Conservation (phyloP, 805 yeast genomes). For the Dipodascus albidus region DNA sequence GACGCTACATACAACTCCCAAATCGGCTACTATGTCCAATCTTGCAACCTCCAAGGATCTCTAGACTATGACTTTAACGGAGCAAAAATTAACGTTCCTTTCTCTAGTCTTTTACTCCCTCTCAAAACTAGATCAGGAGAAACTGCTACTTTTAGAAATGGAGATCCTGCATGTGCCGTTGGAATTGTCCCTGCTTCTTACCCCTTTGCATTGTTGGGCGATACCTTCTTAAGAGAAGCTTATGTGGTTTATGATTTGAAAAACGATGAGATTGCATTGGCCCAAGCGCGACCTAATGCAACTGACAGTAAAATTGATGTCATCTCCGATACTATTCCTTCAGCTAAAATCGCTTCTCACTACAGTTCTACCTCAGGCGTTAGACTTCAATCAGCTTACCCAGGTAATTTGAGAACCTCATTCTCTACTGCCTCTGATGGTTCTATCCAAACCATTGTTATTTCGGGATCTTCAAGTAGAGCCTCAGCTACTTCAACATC, state of each 20-base stretch:
- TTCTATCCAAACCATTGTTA: background rate
- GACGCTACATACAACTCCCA: background rate
- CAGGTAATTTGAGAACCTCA: background rate
- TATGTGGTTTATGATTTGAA: conserved; percentile 64
- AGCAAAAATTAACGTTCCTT: conserved; percentile 5
- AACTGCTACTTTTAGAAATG: background rate
- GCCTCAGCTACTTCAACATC: background rate
- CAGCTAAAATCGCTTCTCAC: conserved; percentile 12
- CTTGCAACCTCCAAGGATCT: background rate
- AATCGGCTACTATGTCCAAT: conserved; percentile 1
- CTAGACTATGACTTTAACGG: conserved; percentile 1
- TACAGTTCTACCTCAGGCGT: background rate
- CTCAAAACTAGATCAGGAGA: background rate
- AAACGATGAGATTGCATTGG: conserved; percentile 42
- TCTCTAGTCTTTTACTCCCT: conserved; percentile 4
- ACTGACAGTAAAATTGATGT: conserved; percentile 20
- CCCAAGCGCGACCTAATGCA: conserved; percentile 29
- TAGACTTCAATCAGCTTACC: background rate
- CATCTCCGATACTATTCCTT: conserved; percentile 19
- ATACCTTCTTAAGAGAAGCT: conserved; percentile 49
- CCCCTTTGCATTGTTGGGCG: conserved; percentile 45
- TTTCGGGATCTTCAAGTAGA: background rate
- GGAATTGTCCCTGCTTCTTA: background rate
- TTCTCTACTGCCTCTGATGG: background rate
- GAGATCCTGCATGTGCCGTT: conserved; percentile 3